Evolutionary conservation across 176 grass and related monocot species (phyloP).

Genomic region (Lolium perenne): DNA sequence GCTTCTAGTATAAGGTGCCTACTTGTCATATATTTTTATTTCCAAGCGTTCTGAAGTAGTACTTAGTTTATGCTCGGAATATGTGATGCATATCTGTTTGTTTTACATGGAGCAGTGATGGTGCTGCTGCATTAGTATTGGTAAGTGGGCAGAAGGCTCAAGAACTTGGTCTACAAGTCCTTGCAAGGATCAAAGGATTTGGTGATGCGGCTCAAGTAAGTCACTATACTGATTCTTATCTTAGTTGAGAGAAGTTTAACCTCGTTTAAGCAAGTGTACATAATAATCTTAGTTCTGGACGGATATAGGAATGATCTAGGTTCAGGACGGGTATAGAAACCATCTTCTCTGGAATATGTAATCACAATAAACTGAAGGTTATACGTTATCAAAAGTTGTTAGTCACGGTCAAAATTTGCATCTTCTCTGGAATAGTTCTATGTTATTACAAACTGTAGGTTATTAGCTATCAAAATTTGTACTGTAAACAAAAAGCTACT

Average conservation of each 20-base stretch:
- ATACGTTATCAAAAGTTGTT: not conserved
- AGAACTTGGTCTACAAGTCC: constrained; percentile 76
- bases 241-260: not conserved
- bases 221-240: not conserved
- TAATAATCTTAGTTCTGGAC: not conserved
- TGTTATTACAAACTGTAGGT: not conserved
- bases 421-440: not conserved
- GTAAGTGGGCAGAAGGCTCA: constrained; percentile 86
- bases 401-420: not conserved
- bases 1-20: constrained; percentile 83
- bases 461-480: not conserved
- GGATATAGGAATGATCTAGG: not conserved
- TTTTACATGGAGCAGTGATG: constrained; percentile 59
- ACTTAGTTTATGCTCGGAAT: not conserved
- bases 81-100: not conserved
- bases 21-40: not conserved
- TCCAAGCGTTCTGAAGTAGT: not conserved
- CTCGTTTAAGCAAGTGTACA: not conserved
- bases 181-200: constrained; percentile 84
- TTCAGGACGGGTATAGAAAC: not conserved
- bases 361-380: not conserved
- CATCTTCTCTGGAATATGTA: not conserved
- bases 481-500: not conserved
- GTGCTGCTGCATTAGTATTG: constrained; percentile 72
- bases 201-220: constrained; percentile 92